Conservation (phyloP, 2,329 filamentous ascomycete species). For the Ophiocordyceps camponoti-floridani region DNA sequence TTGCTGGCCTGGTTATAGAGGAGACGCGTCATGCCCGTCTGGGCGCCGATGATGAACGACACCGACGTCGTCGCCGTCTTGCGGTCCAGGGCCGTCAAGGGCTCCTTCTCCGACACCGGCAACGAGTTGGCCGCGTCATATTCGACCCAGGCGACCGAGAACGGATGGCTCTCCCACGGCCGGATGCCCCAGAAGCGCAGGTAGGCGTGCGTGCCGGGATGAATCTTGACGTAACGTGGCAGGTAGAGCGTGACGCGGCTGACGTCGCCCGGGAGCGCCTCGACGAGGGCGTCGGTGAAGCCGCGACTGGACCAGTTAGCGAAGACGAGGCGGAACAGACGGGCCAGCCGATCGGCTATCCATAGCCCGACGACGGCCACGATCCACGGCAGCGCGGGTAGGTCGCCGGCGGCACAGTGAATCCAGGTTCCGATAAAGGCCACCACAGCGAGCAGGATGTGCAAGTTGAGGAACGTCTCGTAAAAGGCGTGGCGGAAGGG, state of each 20-base stretch:
- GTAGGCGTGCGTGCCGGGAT: slow-evolving; percentile 59
- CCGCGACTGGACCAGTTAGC: slow-evolving; percentile 43
- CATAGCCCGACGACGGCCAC: slow-evolving; percentile 60
- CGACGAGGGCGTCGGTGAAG: slow-evolving; percentile 46
- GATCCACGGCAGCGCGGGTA: slow-evolving; percentile 59
- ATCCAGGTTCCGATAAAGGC: slow-evolving; percentile 57
- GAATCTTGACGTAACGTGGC: slow-evolving; percentile 45
- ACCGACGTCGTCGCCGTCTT: slow-evolving; percentile 35
- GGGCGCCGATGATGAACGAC: slow-evolving; percentile 72
- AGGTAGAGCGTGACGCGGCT: slow-evolving; percentile 53
- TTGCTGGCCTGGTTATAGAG: slow-evolving; percentile 53
- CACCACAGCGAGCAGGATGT: slow-evolving; percentile 58
- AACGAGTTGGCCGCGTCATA: slow-evolving; percentile 24
- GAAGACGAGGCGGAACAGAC: slow-evolving; percentile 45
- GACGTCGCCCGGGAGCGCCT: slow-evolving; percentile 51
- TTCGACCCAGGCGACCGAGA: slow-evolving; percentile 61
- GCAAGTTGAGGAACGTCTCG: slow-evolving; percentile 81
- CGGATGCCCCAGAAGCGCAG: slow-evolving; percentile 49
- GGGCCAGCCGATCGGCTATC: slow-evolving; percentile 49
- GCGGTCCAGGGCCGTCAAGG: slow-evolving; percentile 19
- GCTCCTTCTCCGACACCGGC: slow-evolving; percentile 22
- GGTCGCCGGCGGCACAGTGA: slow-evolving; percentile 51
- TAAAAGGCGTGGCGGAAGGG: slow-evolving; percentile 89
- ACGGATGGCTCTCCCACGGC: slow-evolving; percentile 59
- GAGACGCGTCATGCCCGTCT: slow-evolving; percentile 73